A percentile compares a stretch with the other conserved stretches of the same genome.
Conservation (phyloP, 495 filamentous ascomycete species). For the Hamigera avellanea region DNA sequence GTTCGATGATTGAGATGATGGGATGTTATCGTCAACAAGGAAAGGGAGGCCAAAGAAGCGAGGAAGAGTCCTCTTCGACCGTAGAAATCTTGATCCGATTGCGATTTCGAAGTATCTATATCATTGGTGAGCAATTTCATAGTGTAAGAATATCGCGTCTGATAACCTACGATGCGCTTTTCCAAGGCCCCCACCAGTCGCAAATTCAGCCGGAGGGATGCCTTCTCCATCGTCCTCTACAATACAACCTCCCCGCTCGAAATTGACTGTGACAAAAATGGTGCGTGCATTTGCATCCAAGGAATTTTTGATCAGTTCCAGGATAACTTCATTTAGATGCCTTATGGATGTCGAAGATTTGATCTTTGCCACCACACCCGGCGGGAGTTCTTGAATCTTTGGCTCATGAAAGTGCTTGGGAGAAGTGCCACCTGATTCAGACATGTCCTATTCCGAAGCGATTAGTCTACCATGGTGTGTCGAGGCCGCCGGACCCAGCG, state of each 20-base stretch:
- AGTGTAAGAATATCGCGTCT: neutral
- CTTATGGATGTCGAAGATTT: constrained; percentile 74
- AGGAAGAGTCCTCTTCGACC: constrained; percentile 68
- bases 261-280: constrained; percentile 63
- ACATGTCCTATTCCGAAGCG: neutral
- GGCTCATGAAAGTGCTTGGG: constrained; percentile 6
- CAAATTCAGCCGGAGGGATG: constrained; percentile 62
- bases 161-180: constrained; percentile 54
- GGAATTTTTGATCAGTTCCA: constrained; percentile 73
- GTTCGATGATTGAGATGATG: constrained; percentile 50
- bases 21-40: constrained; percentile 69
- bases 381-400: constrained; percentile 58
- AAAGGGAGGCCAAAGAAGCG: constrained; percentile 64
- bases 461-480: neutral
- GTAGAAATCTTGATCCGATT: constrained; percentile 33
- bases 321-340: constrained; percentile 58
- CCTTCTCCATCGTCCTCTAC: constrained; percentile 85
- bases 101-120: constrained; percentile 70
- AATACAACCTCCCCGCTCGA: constrained; percentile 61
- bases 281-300: constrained; percentile 70
- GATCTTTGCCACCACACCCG: constrained; percentile 71
- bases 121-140: constrained; percentile 11
- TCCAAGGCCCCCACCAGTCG: constrained; percentile 57
- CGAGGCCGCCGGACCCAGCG: neutral
- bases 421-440: neutral